Base-by-base conservation (phyloP, 768 basidiomycete genomes). In the Lyophyllum decastes region DNA sequence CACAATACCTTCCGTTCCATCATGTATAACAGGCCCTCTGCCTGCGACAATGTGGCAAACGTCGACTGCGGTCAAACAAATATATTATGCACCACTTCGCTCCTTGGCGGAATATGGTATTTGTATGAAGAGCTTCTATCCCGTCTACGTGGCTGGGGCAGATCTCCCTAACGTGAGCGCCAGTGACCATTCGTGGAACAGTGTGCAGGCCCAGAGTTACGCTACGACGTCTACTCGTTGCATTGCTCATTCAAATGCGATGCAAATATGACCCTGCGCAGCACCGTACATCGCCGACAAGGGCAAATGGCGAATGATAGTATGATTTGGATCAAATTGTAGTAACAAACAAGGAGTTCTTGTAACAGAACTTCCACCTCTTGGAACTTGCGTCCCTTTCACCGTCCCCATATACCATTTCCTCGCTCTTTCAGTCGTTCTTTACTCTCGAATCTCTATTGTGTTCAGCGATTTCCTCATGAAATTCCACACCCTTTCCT, bases 401-500 rank as follows among this genome's bases (percentile, higher is more conserved):
- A 59, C 66, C 41, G 30, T 30, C 30, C 30, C 30, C 30, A 30
- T 59, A 49, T 59, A 49, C 49, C 50, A 54, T 61, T 54, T 46
- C 57, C 56, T 50, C 63, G 59, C 4, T 53, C 40, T 55, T 46
- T 33, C 17, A 59, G 60, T 55, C 64, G 38, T 30, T 58, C 68
- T 45, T 64, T 59, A 55, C 54, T 44, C 57, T 61, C 57, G 64
- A 62, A 38, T 58, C 58, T 59, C 57, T 61, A 26, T 58, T 52
- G 27, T 40, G 45, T 38, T 30, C 43, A 30, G 38, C 24, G 40
- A 50, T 26, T 52, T 52, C 61, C 45, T 41, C 66, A 85, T 85
- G 84, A 80, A 73, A 62, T 53, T 76, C 49, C 62, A 56, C 57
- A 44, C 67, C 49, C 62, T 79, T 49, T 65, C 74, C 24, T 63